A percentile compares a stretch with the other conserved stretches of the same genome.
Evolutionary conservation across 2,329 filamentous ascomycete species (phyloP).

Genomic region (Phialophora verrucosa): DNA sequence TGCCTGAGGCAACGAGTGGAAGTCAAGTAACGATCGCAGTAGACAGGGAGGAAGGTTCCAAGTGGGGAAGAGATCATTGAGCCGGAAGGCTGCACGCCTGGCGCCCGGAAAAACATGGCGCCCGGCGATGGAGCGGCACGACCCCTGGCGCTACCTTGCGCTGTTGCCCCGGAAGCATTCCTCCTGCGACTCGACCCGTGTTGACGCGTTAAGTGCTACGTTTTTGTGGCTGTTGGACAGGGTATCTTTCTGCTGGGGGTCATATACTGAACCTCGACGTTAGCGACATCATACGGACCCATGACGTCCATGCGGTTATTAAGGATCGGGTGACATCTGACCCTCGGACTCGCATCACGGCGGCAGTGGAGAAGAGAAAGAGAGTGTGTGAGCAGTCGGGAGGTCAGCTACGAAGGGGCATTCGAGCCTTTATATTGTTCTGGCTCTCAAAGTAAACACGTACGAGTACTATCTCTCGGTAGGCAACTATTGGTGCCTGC

Average conservation of each 20-base stretch:
- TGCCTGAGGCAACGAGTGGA: constrained; percentile 7
- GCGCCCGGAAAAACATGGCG: constrained; percentile 6
- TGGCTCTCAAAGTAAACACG: background rate
- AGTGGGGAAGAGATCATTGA: constrained; percentile 5
- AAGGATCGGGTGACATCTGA: background rate
- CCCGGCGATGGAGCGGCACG: constrained; percentile 16
- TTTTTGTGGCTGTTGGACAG: background rate
- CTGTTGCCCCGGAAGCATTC: constrained; percentile 4
- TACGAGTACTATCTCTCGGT: background rate
- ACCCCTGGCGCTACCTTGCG: constrained; percentile 14
- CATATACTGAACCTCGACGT: background rate
- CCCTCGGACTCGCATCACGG: background rate
- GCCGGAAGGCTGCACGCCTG: background rate
- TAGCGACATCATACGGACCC: background rate
- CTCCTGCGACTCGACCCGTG: background rate
- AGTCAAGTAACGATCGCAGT: background rate
- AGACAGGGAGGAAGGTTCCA: background rate
- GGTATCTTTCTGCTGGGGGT: background rate
- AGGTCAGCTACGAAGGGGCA: background rate
- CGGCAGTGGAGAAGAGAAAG: background rate
- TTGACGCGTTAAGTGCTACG: constrained; percentile 17
- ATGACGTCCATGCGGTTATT: background rate
- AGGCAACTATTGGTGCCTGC: constrained; percentile 4
- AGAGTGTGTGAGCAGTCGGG: background rate
- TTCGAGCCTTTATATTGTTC: constrained; percentile 5